Evolutionary conservation across 371 early-diverging fungal species (phyloP).

Genomic region (Funneliformis caledonium): DNA sequence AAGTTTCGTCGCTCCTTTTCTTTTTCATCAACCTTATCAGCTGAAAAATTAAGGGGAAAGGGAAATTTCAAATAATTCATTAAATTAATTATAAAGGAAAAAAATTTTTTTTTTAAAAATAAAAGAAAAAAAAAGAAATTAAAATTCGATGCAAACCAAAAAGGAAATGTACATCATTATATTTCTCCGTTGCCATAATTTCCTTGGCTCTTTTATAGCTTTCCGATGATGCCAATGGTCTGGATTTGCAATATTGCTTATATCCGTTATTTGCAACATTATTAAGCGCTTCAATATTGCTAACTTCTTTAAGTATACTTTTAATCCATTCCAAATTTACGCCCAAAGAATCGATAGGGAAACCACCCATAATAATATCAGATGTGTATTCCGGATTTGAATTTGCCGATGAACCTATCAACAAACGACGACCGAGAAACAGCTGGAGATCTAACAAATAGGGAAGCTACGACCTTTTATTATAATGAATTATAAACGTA

Average conservation of each 20-base stretch:
- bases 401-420: conserved; percentile 53
- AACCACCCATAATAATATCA: conserved; percentile 80
- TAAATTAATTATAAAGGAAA: background rate
- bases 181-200: conserved; percentile 60
- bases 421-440: conserved; percentile 80
- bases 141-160: conserved; percentile 52
- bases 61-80: background rate
- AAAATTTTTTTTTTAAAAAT: background rate
- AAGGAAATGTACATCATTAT: conserved; percentile 76
- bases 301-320: conserved; percentile 62
- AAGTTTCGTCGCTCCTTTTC: conserved; percentile 69
- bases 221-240: conserved; percentile 81
- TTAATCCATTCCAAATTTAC: conserved; percentile 76
- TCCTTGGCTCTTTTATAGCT: conserved; percentile 89
- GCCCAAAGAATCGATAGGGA: conserved; percentile 73
- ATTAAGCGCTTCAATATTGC: conserved; percentile 65
- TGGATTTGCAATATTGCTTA: conserved; percentile 83
- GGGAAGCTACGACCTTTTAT: conserved; percentile 58
- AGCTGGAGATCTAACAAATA: conserved; percentile 91
- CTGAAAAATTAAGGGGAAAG: conserved; percentile 34
- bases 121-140: background rate
- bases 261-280: conserved; percentile 81
- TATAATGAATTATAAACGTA: background rate
- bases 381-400: conserved; percentile 70
- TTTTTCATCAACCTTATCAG: conserved; percentile 47